Percentiles rank a stretch among this genome's conserved stretches.
Evolutionary conservation across 129 eudicot genomes (phyloP).

Genomic region (Lonicera japonica): DNA sequence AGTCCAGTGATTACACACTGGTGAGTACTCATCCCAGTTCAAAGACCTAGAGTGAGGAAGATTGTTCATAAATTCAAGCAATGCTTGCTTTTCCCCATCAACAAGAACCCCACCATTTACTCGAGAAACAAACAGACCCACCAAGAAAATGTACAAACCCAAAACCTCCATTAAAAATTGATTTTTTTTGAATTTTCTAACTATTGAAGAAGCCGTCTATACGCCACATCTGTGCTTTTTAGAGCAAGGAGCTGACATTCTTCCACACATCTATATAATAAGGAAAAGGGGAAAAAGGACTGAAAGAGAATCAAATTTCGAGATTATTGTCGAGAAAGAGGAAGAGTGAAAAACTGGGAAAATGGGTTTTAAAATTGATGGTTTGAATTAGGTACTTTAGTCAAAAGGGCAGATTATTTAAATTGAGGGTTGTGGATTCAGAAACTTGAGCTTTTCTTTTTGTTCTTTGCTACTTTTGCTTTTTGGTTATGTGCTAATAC

Average conservation of each 20-base stretch:
- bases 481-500: slow-evolving; percentile 24
- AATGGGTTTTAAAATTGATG: slow-evolving; percentile 37
- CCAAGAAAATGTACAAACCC: slow-evolving; percentile 23
- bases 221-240: slow-evolving; percentile 14
- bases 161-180: slow-evolving; percentile 36
- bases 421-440: slow-evolving; percentile 20
- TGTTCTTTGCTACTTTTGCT: slow-evolving; percentile 36
- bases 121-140: slow-evolving; percentile 29
- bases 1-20: slow-evolving; percentile 78
- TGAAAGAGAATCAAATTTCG: slow-evolving; percentile 23
- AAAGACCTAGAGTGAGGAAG: slow-evolving; percentile 51
- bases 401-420: slow-evolving; percentile 39
- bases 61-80: slow-evolving; percentile 65
- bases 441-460: slow-evolving; percentile 53
- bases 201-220: background rate
- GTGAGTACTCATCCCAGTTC: slow-evolving; percentile 52
- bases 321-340: slow-evolving; percentile 29
- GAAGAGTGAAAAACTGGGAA: slow-evolving; percentile 12
- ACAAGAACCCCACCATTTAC: slow-evolving; percentile 35
- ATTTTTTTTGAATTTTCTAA: slow-evolving; percentile 2
- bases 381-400: slow-evolving; percentile 42
- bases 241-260: slow-evolving; percentile 11
- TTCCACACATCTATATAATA: slow-evolving; percentile 13
- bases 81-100: slow-evolving; percentile 73
- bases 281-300: slow-evolving; percentile 11